Base-by-base conservation (phyloP, 768 basidiomycete species). In the Collybia sp. region DNA sequence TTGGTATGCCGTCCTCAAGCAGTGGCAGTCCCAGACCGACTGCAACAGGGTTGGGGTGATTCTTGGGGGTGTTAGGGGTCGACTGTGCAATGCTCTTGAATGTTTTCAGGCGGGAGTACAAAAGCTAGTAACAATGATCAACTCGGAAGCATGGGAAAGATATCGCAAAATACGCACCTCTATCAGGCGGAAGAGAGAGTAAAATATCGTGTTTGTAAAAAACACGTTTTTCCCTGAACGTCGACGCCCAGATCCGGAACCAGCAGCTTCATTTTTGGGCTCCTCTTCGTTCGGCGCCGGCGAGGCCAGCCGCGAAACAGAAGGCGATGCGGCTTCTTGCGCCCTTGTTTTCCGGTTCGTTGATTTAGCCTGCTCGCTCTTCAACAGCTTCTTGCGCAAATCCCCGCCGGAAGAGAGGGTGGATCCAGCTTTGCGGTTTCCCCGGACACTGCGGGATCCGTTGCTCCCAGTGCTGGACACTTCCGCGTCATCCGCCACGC, bases 171-270 rank as follows among this genome's bases (percentile, higher is more conserved):
- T 30, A 62, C 83, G 40, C 48, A 93, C 95, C 82, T 97, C 88
- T 35, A 97, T 63, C 41, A 94, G 69, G 30, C 95, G 80, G 55
- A 98, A 65, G 17, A 97, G 67, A 9, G 80, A 79, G 69, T 97
- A 99, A 58, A 91, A 91, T 17, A 82, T 75, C 15, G 89, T 92
- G 65, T 96, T 97, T 48, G 84, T 82, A 66, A 91, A 97, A 67
- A 97, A 93, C 31, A 82, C 75, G 39, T 77, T 75, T 42, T 76
- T 73, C 46, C 79, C 60, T 25, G 60, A 49, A 38, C 59, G 49
- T 43, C 52, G 46, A 40, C 55, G 49, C 42, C 55, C 58, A 42
- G 72, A 68, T 5, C 65, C 62, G 5, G 46, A 43, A n/a, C n/a
- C 25, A 25, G 25, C 25, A 2, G 48, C 46, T 15, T 67, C 64